Conservation (phyloP, 345 rosid genomes). For the Eucalyptus pumila region DNA sequence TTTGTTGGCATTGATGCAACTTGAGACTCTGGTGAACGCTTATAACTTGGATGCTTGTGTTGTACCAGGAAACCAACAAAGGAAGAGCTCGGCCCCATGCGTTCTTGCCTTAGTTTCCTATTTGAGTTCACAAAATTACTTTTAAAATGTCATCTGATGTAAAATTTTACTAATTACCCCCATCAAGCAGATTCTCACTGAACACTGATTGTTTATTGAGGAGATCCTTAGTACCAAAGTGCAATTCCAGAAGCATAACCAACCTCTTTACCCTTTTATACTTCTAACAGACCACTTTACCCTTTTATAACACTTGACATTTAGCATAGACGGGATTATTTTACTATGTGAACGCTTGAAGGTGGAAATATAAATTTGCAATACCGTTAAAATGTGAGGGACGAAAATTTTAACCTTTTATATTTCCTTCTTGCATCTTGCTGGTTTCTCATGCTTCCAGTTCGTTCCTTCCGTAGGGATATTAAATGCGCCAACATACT, state of each 20-base stretch:
- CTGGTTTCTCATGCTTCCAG: not conserved
- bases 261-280: not conserved
- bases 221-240: not conserved
- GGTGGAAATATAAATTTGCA: not conserved
- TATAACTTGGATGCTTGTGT: not conserved
- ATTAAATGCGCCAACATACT: too few relatives aligned
- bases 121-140: not conserved
- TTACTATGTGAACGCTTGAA: fast-evolving
- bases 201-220: not conserved
- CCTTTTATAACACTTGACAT: too few relatives aligned
- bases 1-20: not conserved
- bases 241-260: not conserved
- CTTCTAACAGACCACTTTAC: too few relatives aligned
- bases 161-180: not conserved
- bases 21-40: not conserved
- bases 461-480: fast-evolving
- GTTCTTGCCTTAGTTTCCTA: not conserved
- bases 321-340: not conserved
- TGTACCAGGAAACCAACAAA: not conserved
- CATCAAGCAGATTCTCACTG: not conserved
- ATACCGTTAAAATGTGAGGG: not conserved
- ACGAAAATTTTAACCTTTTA: not conserved
- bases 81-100: not conserved
- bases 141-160: not conserved
- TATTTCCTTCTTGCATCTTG: fast-evolving